Percentiles rank a stretch among this genome's conserved stretches.
These are phyloP conservation scores for Trichoderma orchidacearum DNA, from an alignment of 495 filamentous ascomycete species.

Conservation along the genomic window DNA sequence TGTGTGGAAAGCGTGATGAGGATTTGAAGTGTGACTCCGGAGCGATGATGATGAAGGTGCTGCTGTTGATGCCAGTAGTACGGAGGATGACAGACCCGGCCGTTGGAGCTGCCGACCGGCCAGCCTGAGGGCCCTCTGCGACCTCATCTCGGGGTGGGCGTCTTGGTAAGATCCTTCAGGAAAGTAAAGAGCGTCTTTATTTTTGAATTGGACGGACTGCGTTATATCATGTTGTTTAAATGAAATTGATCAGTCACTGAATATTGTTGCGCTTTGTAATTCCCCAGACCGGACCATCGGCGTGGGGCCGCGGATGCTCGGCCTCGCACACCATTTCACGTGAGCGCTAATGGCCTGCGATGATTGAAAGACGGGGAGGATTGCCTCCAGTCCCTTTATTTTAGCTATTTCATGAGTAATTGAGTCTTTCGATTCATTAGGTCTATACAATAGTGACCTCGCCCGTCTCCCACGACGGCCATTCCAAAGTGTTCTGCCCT, in stretches of 20 bases:
- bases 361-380: no score
- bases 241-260: background rate
- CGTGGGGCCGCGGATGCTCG: background rate
- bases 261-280: background rate
- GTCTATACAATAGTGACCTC: no score
- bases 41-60: background rate
- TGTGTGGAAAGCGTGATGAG: background rate
- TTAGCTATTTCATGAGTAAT: no score
- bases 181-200: no score
- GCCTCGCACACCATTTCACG: background rate
- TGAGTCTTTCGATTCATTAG: no score
- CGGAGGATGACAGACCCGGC: background rate
- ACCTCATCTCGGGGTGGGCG: background rate
- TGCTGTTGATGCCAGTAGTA: background rate
- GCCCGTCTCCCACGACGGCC: background rate
- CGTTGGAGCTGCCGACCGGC: background rate
- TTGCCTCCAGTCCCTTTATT: no score
- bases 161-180: background rate
- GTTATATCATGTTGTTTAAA: background rate
- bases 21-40: background rate
- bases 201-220: no score
- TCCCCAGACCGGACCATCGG: background rate
- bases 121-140: background rate
- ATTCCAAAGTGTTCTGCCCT: background rate
- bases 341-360: background rate